Conservation (phyloP, 164 flowering plant species). For the Cinnamomum chago region DNA sequence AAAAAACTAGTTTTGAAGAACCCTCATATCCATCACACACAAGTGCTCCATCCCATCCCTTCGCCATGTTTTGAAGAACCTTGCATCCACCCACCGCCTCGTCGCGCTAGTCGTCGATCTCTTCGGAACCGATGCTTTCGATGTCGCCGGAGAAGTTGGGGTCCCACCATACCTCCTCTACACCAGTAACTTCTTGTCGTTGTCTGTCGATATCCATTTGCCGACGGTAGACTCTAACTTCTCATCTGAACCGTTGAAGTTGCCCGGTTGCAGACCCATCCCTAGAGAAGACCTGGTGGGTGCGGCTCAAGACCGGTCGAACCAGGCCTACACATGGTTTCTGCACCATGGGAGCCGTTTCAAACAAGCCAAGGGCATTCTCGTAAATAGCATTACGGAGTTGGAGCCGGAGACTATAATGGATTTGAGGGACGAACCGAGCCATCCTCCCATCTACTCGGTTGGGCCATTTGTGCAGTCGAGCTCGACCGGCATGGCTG, state of each 20-base stretch:
- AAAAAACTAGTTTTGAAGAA: too few relatives aligned
- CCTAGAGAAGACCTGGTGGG: conserved; percentile 11
- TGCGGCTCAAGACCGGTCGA: not conserved
- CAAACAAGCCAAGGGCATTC: conserved; percentile 25
- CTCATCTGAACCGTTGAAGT: not conserved
- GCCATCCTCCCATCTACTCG: too few relatives aligned
- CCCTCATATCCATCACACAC: too few relatives aligned
- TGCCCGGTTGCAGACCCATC: conserved; percentile 21
- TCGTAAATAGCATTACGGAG: conserved; percentile 22
- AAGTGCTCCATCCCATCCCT: conserved; percentile 13
- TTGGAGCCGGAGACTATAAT: conserved; percentile 9
- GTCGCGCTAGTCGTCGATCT: conserved; percentile 27
- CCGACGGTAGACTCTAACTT: conserved; percentile 1
- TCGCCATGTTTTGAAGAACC: conserved; percentile 20
- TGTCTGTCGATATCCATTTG: conserved; percentile 15
- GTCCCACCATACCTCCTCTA: conserved; percentile 31
- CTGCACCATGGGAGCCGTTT: conserved; percentile 1
- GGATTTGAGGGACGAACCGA: too few relatives aligned
- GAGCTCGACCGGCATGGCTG: too few relatives aligned
- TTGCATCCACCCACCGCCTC: conserved; percentile 25
- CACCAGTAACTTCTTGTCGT: conserved; percentile 19
- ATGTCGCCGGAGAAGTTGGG: conserved; percentile 28
- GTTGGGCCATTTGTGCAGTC: too few relatives aligned
- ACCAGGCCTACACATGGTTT: not conserved
- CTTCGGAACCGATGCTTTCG: conserved; percentile 26